These are phyloP conservation scores for Irpex sp. DNA, from an alignment of 1,284 basidiomycete genomes.

Conservation along the genomic window DNA sequence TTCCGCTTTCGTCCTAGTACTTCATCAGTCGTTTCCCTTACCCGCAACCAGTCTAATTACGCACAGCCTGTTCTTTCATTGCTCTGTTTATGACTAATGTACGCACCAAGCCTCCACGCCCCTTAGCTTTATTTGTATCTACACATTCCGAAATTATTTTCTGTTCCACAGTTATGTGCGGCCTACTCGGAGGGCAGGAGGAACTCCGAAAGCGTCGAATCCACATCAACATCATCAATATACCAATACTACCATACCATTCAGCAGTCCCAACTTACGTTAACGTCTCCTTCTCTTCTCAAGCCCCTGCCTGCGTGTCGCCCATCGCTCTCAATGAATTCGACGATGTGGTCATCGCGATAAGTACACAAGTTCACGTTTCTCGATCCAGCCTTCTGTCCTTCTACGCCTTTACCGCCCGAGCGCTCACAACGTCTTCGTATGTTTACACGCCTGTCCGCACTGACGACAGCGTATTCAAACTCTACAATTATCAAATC, in stretches of 20 bases:
- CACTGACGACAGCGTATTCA: neutral
- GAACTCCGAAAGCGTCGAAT: neutral
- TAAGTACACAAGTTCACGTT: too few relatives aligned
- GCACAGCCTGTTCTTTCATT: neutral
- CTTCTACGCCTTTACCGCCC: neutral
- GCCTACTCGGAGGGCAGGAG: neutral
- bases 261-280: neutral
- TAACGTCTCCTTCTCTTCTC: neutral
- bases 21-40: neutral
- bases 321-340: too few relatives aligned
- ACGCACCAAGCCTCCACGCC: neutral
- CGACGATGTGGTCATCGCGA: too few relatives aligned
- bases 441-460: neutral
- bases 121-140: neutral
- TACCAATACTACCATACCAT: neutral
- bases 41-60: neutral
- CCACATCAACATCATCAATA: neutral
- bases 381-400: too few relatives aligned
- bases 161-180: neutral
- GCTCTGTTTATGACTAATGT: neutral
- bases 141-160: neutral
- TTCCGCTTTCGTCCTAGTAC: neutral
- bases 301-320: neutral
- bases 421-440: neutral
- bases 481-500: neutral